These are phyloP conservation scores for Solanum piurae DNA, from an alignment of 257 asterid genomes.

Conservation along the genomic window DNA sequence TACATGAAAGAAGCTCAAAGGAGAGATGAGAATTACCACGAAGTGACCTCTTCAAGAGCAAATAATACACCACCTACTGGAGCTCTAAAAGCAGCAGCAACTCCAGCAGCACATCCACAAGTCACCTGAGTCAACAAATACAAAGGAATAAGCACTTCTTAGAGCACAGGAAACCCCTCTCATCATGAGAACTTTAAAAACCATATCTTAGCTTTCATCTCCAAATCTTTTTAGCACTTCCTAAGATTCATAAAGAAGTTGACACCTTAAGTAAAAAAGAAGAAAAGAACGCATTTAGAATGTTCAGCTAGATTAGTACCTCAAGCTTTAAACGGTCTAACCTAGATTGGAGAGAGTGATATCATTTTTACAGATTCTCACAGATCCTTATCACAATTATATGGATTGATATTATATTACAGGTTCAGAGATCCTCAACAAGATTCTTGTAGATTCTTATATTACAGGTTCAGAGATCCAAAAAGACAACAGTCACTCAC, in stretches of 20 bases:
- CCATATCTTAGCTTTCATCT: neutral
- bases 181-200: slow-evolving; percentile 8
- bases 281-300: neutral
- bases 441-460: neutral
- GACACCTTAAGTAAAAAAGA: neutral
- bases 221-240: neutral
- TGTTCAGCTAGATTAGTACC: neutral
- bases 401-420: neutral
- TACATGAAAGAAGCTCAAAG: neutral
- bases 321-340: neutral
- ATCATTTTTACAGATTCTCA: neutral
- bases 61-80: slow-evolving; percentile 99
- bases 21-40: slow-evolving; percentile 51
- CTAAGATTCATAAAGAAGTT: neutral
- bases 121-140: slow-evolving; percentile 74
- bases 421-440: neutral
- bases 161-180: slow-evolving; percentile 23
- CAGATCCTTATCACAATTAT: neutral
- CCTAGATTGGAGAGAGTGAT: neutral
- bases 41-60: slow-evolving; percentile 97
- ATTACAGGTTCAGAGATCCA: neutral
- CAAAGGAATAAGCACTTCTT: slow-evolving; percentile 25
- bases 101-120: slow-evolving; percentile 99
- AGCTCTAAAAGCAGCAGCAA: slow-evolving; percentile 99
- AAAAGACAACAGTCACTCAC: slow-evolving; percentile 36